Base-by-base conservation (phyloP, 2,329 filamentous ascomycete genomes). In the Monosporascus sp. region DNA sequence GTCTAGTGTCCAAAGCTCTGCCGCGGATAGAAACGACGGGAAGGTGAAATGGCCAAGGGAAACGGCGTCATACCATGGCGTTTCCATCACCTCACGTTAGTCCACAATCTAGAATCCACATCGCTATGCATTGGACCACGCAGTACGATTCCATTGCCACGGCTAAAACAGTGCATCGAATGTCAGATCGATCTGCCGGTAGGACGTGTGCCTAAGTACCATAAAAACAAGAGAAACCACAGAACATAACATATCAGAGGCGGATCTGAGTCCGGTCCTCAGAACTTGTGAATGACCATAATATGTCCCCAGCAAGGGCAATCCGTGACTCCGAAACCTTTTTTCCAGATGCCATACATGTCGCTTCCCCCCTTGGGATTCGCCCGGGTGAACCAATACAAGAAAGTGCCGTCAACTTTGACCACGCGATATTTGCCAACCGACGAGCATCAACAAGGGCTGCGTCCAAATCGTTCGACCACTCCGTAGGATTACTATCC, bases 301-400 rank as follows among this genome's bases (percentile, higher is more conserved):
- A 46, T 46, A 35, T 46, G 43, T 46, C 25, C 43, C 43, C 43
- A 46, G 43, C 43, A 46, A 46, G 31, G 43, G 43, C 43, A 46
- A 46, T 46, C 43, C 43, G 43, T 46, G 43, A 46, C 43, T 46
- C 43, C 43, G 43, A 46, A 27, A 25, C 43, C 43, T 31, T 46
- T 46, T 24, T 44, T 46, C 43, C 43, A 46, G 43, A 46, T 46
- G 43, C 43, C 43, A 46, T 18, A 27, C 25, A 24, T 46, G 24
- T 46, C 22, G 43, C 25, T 22, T 25, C 15, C 24, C 43, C 43
- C 43, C n/a, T 44, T 14, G n/a, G 20, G 24, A 46, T 46, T 22
- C 20, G 24, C 20, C 20, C 43, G 43, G 17, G 31, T 15, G 43
- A 46, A 46, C 43, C 43, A 27, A 27, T 46, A 46, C 43, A 46